Base-by-base conservation (phyloP, 2,329 filamentous ascomycete species). In the Colletotrichum sp. region DNA sequence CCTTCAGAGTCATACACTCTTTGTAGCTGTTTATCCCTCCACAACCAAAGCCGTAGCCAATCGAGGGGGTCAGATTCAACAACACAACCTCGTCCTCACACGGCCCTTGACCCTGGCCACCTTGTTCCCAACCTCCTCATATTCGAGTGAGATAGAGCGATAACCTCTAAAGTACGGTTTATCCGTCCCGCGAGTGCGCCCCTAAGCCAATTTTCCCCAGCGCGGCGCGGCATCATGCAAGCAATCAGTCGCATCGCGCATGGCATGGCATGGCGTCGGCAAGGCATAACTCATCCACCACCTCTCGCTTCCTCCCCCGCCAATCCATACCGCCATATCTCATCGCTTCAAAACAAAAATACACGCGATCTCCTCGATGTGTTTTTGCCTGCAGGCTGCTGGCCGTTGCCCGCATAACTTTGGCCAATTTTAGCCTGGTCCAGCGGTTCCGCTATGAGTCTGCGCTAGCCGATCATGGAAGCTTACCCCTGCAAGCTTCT, bases 311-410 rank as follows among this genome's bases (percentile, higher is more conserved):
- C 64, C 55, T 69, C 64, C 64, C 39, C 74, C 70, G 74, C 69
- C 73, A 76, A 68, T 73, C 39, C 57, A 72, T 73, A 72, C 63
- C 69, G 63, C 73, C 63, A 63, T 62, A 75, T 72, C 62, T 32
- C 39, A 72, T 57, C 39, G 49, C 62, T 62, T 15, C 49, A 74
- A 75, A 76, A 71, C 69, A 72, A 44, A 49, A 49, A 49, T 3
- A 68, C 30, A 68, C 49, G 63, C 69, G 39, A 68, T 57, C 30
- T 39, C 4, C 39, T 49, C 39, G 39, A 49, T 68, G 24, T 59
- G 32, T 67, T 62, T 67, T 49, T n/a, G 39, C 39, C 39, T 15
- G n/a, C 44, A 44, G 39, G 39, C 30, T 21, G 24, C 21, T 49
- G 70, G 24, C 57, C 64, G 62, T 49, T 71, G 52, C 34, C 36